Evolutionary conservation across 2,329 filamentous ascomycete genomes (phyloP).

Genomic region (Neonectria ditissima): DNA sequence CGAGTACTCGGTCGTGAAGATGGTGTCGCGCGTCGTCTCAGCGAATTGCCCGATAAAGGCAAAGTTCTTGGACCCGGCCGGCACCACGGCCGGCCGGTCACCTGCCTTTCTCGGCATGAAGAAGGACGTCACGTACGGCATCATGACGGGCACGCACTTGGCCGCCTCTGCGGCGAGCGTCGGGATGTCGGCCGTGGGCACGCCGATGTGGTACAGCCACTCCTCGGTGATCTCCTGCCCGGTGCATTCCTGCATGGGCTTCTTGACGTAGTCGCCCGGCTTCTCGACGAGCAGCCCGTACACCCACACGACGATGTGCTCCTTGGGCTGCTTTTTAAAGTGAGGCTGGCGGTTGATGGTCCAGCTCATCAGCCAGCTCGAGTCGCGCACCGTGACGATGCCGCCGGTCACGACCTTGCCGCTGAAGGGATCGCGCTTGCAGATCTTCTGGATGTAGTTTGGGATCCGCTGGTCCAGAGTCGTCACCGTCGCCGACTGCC

Average conservation of each 20-base stretch:
- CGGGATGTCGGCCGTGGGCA: constrained; percentile 24
- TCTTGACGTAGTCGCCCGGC: constrained; percentile 30
- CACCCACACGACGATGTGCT: constrained; percentile 24
- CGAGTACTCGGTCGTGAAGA: constrained; percentile 50
- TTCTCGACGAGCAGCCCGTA: constrained; percentile 30
- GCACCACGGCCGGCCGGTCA: constrained; percentile 24
- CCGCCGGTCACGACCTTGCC: constrained; percentile 51
- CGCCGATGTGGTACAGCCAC: constrained; percentile 31
- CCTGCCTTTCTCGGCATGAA: constrained; percentile 31
- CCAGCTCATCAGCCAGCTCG: constrained; percentile 31
- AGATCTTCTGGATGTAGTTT: constrained; percentile 32
- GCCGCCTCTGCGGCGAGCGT: constrained; percentile 22
- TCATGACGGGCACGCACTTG: constrained; percentile 31
- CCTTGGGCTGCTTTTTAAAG: constrained; percentile 31
- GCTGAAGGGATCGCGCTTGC: constrained; percentile 42
- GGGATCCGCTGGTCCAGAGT: constrained; percentile 49
- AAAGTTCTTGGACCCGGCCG: constrained; percentile 23
- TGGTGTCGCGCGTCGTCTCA: constrained; percentile 33
- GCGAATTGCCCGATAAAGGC: constrained; percentile 32
- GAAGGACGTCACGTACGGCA: constrained; percentile 32
- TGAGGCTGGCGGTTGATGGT: constrained; percentile 32
- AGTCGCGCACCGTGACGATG: constrained; percentile 46
- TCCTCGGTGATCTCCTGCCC: constrained; percentile 29
- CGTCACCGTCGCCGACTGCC: constrained; percentile 55
- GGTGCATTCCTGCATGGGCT: constrained; percentile 33